Evolutionary conservation across 768 basidiomycete genomes (phyloP).

Genomic region (Chalciporus pseudorubinellus): DNA sequence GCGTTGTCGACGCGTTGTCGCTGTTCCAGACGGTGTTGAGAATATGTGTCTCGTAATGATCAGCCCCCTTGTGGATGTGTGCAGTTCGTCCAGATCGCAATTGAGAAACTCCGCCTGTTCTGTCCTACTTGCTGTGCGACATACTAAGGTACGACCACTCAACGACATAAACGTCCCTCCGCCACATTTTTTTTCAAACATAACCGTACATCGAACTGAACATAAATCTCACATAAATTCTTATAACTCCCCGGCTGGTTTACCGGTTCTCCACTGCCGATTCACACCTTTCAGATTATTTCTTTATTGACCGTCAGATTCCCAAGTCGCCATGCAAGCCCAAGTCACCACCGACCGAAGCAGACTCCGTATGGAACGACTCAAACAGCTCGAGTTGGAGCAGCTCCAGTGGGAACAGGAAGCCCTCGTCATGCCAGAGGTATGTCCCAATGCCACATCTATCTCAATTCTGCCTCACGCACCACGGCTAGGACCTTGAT

Average conservation of each 20-base stretch:
- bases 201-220: too few species aligned
- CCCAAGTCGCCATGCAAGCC: slow-evolving; percentile 13
- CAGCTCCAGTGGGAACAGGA: slow-evolving; percentile 53
- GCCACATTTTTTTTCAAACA: too few species aligned
- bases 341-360: slow-evolving; percentile 39
- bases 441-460: slow-evolving; percentile 17
- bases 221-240: too few species aligned
- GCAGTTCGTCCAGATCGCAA: slow-evolving; percentile 6
- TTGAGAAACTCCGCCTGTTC: slow-evolving; percentile 8
- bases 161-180: too few species aligned
- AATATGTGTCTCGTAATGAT: not conserved
- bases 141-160: too few species aligned
- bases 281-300: not conserved
- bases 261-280: not conserved
- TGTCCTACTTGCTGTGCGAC: too few species aligned
- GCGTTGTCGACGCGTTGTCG: not conserved
- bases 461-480: slow-evolving; percentile 1
- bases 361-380: slow-evolving; percentile 44
- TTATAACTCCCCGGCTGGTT: slow-evolving; percentile 2
- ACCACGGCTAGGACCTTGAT: slow-evolving; percentile 27
- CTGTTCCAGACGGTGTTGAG: not conserved
- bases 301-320: not conserved
- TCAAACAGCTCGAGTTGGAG: slow-evolving; percentile 51
- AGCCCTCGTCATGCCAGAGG: slow-evolving; percentile 58
- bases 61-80: not conserved